Conservation (phyloP, 202 grass and related monocot genomes). For the Setaria italica region DNA sequence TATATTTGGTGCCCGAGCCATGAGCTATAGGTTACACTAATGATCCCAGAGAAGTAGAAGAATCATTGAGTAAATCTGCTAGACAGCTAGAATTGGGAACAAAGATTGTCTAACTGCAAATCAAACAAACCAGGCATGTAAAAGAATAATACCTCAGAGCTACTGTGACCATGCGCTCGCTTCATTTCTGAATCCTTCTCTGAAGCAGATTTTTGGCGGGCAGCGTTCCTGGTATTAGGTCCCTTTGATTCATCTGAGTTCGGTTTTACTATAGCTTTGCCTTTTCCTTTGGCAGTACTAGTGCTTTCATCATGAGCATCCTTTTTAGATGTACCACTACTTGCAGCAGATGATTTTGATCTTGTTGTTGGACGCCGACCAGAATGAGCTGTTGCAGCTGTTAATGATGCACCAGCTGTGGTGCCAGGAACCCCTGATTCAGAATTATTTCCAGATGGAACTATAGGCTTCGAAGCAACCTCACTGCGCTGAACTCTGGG, state of each 20-base stretch:
- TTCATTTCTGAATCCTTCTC: conserved; percentile 85
- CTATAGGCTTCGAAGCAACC: conserved; percentile 55
- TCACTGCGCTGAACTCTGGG: conserved; percentile 85
- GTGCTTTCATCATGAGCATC: conserved; percentile 61
- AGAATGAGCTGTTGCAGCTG: conserved; percentile 57
- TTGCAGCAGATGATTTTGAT: conserved; percentile 80
- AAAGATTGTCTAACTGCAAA: not conserved
- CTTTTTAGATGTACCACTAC: conserved; percentile 52
- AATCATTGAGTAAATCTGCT: not conserved
- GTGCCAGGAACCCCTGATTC: conserved; percentile 62
- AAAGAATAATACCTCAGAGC: conserved; percentile 74
- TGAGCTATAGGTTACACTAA: not conserved
- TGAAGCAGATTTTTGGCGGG: conserved; percentile 62
- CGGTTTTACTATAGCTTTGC: conserved; percentile 79
- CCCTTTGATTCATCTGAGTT: conserved; percentile 67
- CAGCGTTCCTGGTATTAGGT: conserved; percentile 74
- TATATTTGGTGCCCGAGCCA: not conserved
- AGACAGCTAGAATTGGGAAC: not conserved
- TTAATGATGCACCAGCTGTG: conserved; percentile 51
- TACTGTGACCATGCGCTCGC: conserved; percentile 64
- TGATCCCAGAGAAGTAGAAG: not conserved
- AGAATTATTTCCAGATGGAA: conserved; percentile 63
- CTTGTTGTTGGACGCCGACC: conserved; percentile 66
- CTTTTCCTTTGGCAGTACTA: conserved; percentile 78
- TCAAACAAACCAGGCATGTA: not conserved